These are phyloP conservation scores for Hyaloperonospora brassicae DNA, from an alignment of 352 stramenopile genomes.

Conservation along the genomic window DNA sequence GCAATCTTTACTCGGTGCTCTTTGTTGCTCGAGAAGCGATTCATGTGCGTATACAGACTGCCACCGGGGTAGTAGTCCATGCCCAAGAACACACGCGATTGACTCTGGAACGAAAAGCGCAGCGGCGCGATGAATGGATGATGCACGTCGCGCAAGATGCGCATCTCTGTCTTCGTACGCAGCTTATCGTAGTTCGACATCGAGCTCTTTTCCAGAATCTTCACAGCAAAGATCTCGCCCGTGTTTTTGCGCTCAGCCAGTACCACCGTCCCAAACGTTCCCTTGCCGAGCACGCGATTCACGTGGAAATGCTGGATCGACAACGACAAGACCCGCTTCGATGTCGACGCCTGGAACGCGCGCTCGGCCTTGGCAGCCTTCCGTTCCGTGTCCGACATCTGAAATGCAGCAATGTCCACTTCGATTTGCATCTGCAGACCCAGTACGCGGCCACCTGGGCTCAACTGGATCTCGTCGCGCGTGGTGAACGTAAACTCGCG, in stretches of 20 bases:
- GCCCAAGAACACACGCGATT: conserved; percentile 69
- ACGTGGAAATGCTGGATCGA: conserved; percentile 93
- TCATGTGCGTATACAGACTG: conserved; percentile 88
- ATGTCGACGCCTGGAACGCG: conserved; percentile 58
- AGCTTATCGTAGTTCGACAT: conserved; percentile 90
- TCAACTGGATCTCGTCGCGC: conserved; percentile 71
- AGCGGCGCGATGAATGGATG: conserved; percentile 91
- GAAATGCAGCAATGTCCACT: conserved; percentile 70
- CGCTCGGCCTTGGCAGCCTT: conserved; percentile 61
- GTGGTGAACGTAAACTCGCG: conserved; percentile 78
- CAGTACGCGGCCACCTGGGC: conserved; percentile 64
- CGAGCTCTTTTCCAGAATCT: conserved; percentile 88
- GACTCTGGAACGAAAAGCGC: conserved; percentile 80
- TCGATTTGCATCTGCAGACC: conserved; percentile 83
- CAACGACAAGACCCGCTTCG: conserved; percentile 75
- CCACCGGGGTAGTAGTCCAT: conserved; percentile 84
- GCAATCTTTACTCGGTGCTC: conserved; percentile 83
- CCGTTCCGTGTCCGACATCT: conserved; percentile 64
- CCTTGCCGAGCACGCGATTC: conserved; percentile 91
- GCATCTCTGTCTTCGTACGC: conserved; percentile 88
- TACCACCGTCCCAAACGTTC: conserved; percentile 91
- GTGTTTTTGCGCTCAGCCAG: conserved; percentile 77
- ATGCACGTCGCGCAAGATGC: conserved; percentile 85
- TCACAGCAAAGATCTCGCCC: conserved; percentile 87
- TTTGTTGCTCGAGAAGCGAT: conserved; percentile 87